These are phyloP conservation scores for Plasmodium blacklocki DNA, from an alignment of 169 alveolate genomes.

Conservation along the genomic window DNA sequence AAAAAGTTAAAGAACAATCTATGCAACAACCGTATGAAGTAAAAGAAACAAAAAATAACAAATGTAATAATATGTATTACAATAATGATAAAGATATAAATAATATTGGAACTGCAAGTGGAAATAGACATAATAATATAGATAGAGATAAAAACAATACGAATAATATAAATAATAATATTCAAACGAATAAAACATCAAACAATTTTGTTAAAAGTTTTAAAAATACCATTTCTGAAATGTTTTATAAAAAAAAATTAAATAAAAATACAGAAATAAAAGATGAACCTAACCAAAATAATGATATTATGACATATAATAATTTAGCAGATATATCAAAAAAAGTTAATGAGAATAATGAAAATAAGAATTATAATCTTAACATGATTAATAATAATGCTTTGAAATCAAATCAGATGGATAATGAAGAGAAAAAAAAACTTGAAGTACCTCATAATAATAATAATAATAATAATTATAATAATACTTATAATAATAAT, in stretches of 20 bases:
- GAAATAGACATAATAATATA: background rate
- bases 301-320: background rate
- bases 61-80: background rate
- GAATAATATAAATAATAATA: background rate
- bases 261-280: slow-evolving; percentile 12
- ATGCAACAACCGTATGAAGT: background rate
- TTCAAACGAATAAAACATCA: background rate
- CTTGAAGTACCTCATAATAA: background rate
- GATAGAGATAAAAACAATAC: background rate
- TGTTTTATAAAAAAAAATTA: slow-evolving; percentile 28
- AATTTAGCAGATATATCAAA: slow-evolving; percentile 8
- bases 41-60: slow-evolving; percentile 5
- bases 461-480: slow-evolving; percentile 12
- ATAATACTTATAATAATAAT: background rate
- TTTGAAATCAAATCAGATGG: too few relatives aligned
- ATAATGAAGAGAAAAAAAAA: slow-evolving; percentile 13
- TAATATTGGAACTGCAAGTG: background rate
- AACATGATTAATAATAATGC: background rate
- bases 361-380: background rate
- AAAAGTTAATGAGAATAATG: background rate
- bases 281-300: background rate
- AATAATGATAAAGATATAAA: slow-evolving; percentile 3
- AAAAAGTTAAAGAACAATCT: background rate
- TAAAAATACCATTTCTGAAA: slow-evolving; percentile 16
- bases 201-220: slow-evolving; percentile 12